Conservation (phyloP, 1,284 basidiomycete genomes). For the Testicularia cyperi region DNA sequence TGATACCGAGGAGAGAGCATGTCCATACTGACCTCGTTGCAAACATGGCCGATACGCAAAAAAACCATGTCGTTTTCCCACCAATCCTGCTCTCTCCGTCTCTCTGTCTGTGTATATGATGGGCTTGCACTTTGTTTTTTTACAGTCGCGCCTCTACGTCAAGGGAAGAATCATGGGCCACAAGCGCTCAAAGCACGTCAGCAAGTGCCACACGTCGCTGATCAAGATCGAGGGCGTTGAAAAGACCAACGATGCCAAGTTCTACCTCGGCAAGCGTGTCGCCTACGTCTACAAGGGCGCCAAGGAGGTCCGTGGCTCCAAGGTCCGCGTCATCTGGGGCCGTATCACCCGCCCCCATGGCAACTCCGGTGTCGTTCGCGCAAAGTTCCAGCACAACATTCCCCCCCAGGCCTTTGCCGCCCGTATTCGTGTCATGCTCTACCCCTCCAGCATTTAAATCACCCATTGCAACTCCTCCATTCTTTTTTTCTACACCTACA, state of each 20-base stretch:
- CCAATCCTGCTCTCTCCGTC: no score
- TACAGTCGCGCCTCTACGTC: slow-evolving; percentile 73
- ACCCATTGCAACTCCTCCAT: background rate
- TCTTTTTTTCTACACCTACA: slow-evolving; percentile 1
- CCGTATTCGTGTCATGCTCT: slow-evolving; percentile 83
- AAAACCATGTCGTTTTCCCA: no score
- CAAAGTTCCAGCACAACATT: slow-evolving; percentile 95
- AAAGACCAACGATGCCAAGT: slow-evolving; percentile 89
- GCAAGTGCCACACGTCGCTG: slow-evolving; percentile 88
- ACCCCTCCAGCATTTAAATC: slow-evolving; percentile 51
- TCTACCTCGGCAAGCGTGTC: slow-evolving; percentile 98
- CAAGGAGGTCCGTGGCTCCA: slow-evolving; percentile 85
- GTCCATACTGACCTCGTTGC: no score
- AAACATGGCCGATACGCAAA: no score
- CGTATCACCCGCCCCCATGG: slow-evolving; percentile 64
- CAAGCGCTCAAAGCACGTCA: slow-evolving; percentile 98
- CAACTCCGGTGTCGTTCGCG: slow-evolving; percentile 92
- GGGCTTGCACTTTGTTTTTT: background rate
- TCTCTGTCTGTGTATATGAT: no score
- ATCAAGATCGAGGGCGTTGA: slow-evolving; percentile 96
- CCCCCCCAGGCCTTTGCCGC: slow-evolving; percentile 95
- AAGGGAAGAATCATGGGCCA: slow-evolving; percentile 97
- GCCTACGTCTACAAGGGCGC: slow-evolving; percentile 98
- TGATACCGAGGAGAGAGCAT: no score
- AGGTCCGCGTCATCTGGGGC: slow-evolving; percentile 97